Conservation (phyloP, 2,329 filamentous ascomycete genomes). For the Venturiaceae sp. region DNA sequence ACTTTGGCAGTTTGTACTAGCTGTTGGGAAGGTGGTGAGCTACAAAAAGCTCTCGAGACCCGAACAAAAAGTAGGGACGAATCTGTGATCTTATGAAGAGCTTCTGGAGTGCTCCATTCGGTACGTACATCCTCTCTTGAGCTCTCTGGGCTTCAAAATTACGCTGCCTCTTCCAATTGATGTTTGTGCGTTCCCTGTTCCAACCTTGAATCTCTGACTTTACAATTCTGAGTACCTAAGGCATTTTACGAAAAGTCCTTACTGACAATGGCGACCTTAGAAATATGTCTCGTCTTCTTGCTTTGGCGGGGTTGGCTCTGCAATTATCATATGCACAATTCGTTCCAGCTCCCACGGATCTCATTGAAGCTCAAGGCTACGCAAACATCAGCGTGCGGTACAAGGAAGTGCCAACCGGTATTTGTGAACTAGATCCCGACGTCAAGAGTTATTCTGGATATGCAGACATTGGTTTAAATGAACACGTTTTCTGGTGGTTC, state of each 20-base stretch:
- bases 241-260: neutral
- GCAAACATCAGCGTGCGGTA: conserved; percentile 45
- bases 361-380: conserved; percentile 33
- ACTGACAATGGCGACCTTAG: neutral
- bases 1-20: neutral
- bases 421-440: conserved; percentile 46
- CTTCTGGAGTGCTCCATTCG: too few relatives aligned
- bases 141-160: too few relatives aligned
- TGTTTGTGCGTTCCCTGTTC: too few relatives aligned
- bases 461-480: conserved; percentile 39
- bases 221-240: too few relatives aligned
- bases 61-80: too few relatives aligned
- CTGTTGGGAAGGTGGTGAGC: neutral
- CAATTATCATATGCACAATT: conserved; percentile 26
- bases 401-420: conserved; percentile 45
- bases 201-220: too few relatives aligned
- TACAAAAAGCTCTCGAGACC: neutral
- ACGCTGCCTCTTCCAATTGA: too few relatives aligned
- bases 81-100: too few relatives aligned
- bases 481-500: conserved; percentile 49
- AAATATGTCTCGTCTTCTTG: neutral
- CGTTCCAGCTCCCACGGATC: conserved; percentile 33
- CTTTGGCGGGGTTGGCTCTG: neutral
- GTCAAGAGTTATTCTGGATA: conserved; percentile 49
- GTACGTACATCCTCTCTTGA: too few relatives aligned